Evolutionary conservation across 345 rosid species (phyloP), one percentile per base, ranked within the genome.

Genomic region (Citrus unshiu): DNA sequence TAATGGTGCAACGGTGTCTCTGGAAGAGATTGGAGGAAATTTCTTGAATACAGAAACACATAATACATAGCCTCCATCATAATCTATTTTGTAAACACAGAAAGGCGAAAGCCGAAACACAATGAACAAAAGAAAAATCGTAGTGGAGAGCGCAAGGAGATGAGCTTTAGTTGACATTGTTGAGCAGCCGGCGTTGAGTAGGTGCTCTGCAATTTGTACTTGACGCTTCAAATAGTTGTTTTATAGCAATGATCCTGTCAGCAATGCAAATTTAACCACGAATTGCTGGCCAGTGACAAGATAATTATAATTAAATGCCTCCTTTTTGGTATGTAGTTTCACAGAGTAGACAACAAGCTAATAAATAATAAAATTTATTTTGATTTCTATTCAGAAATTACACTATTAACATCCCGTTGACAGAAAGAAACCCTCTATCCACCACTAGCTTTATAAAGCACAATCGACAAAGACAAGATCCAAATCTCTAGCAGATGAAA

Each of bases 151-250:
- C 39, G 77, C 7, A 57, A 78, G 54, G 74, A 79, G 80, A 39
- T 68, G 73, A 56, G 54, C 67, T 68, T 62, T 54, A 16, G 46
- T 51, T 34, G 66, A 62, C 87, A 85, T 87, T 75, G 72, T 29
- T 73, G 39, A 30, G 12, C 7, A 35, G 49, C 13, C 49, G 49
- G 3, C 49, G 4, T 40, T 40, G 49, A 40, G 49, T 40, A 40
- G 49, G 49, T 40, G 49, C 10, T 40, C 3, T 40, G 49, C 1
- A 40, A 40, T 40, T 9, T 40, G 49, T 13, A 7, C 67, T 29
- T 13, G 37, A 62, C 30, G 29, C 21, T 62, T 62, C 67, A 13
- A 62, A 62, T 4, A 54, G 70, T 60, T 73, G 39, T 60, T 12
- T 72, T 77, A 18, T 16, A 46, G 13, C 29, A 69, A 3, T 25